Conservation (phyloP, 306 rosid species). For the Betula pendula region DNA sequence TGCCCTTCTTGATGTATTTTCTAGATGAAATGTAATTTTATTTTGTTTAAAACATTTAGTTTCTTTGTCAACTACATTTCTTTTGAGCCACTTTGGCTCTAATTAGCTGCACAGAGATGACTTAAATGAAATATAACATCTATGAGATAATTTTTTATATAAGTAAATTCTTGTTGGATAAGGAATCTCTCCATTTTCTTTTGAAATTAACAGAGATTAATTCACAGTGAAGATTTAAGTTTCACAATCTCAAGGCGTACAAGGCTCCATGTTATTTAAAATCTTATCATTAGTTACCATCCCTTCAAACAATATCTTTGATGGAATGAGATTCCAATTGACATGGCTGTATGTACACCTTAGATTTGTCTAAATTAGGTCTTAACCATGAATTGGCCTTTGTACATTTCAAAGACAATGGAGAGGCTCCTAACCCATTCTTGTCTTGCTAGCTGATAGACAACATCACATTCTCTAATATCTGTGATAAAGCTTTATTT, state of each 20-base stretch:
- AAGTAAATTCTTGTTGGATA: background rate
- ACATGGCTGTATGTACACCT: background rate
- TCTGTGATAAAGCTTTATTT: background rate
- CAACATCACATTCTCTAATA: too few relatives aligned
- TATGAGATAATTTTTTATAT: background rate
- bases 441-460: background rate
- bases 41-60: background rate
- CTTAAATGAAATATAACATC: background rate
- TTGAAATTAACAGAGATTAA: background rate
- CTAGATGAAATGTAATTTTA: background rate
- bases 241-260: background rate
- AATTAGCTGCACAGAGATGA: background rate
- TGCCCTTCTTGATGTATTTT: background rate
- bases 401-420: background rate
- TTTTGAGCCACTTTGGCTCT: background rate
- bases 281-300: background rate
- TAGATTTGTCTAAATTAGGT: background rate
- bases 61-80: slow-evolving; percentile 2
- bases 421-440: background rate
- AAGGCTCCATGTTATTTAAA: background rate
- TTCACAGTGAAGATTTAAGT: background rate
- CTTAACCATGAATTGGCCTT: background rate
- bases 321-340: background rate
- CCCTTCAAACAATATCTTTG: background rate
- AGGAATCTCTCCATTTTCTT: background rate